phyloP scores from a whole-genome alignment of 202 grass and related monocot genomes.

The Carex arenaria region DNA sequence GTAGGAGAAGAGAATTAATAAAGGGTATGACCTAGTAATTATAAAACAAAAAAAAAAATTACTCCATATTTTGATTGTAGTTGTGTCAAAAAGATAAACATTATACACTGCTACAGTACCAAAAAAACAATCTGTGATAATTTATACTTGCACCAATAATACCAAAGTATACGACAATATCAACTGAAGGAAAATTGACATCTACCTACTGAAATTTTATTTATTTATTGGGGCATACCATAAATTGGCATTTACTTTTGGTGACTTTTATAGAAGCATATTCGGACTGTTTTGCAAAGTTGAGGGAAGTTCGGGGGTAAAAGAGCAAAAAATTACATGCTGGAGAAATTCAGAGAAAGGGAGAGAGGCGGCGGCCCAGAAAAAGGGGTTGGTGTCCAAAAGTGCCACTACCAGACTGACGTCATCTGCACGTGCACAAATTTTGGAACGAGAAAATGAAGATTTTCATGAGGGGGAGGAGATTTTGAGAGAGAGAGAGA shows the following conservation, averaged over 20 bases:
- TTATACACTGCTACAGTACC: too few relatives aligned
- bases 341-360: constrained; percentile 72
- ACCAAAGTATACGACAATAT: neutral
- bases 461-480: neutral
- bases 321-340: constrained; percentile 36
- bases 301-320: neutral
- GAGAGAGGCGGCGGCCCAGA: constrained; percentile 59
- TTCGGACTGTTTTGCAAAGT: neutral
- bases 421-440: constrained; percentile 45
- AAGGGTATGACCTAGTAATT: constrained; percentile 65
- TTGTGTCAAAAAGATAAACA: too few relatives aligned
- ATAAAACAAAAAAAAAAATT: neutral
- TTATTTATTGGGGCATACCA: neutral
- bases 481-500: neutral
- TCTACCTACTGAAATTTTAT: too few relatives aligned
- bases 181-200: neutral
- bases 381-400: constrained; percentile 90
- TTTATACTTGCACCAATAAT: neutral
- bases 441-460: neutral
- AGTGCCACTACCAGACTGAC: constrained; percentile 72
- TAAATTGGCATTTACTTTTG: neutral
- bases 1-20: constrained; percentile 69
- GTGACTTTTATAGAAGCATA: neutral
- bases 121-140: neutral
- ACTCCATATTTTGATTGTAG: neutral